Conservation (phyloP, 352 stramenopile genomes). For the Pythium sukuiense region DNA sequence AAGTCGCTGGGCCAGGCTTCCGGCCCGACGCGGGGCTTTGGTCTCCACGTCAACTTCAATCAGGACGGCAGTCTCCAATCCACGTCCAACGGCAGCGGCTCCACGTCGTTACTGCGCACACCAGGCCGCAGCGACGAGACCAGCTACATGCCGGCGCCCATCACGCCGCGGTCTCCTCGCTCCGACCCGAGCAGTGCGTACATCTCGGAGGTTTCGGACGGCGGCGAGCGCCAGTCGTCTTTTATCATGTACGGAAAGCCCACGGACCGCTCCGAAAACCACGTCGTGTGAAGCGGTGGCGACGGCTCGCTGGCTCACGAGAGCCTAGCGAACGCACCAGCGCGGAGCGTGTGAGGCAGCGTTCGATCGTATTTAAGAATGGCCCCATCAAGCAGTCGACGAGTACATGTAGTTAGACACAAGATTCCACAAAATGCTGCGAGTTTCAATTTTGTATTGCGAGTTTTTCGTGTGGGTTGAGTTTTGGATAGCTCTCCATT, state of each 20-base stretch:
- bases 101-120: slow-evolving; percentile 19
- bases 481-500: not conserved
- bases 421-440: not conserved
- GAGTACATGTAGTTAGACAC: not conserved
- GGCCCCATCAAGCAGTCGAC: not conserved
- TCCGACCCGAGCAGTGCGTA: slow-evolving; percentile 66
- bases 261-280: slow-evolving; percentile 14
- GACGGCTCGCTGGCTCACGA: not conserved
- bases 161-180: slow-evolving; percentile 51
- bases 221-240: slow-evolving; percentile 47
- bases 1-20: slow-evolving; percentile 29
- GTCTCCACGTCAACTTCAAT: slow-evolving; percentile 57
- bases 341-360: not conserved
- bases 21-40: slow-evolving; percentile 52
- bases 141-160: slow-evolving; percentile 52
- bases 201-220: slow-evolving; percentile 52
- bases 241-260: slow-evolving; percentile 70
- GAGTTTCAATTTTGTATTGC: slow-evolving; percentile 16
- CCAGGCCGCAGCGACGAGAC: slow-evolving; percentile 33
- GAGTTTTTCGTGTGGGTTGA: not conserved
- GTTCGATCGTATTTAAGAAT: slow-evolving; percentile 14
- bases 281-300: slow-evolving; percentile 21
- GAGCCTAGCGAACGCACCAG: not conserved
- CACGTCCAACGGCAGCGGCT: slow-evolving; percentile 10
- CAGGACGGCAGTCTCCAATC: slow-evolving; percentile 25